Base-by-base conservation (phyloP, 1,284 basidiomycete genomes). In the Cryptococcus sp. region DNA sequence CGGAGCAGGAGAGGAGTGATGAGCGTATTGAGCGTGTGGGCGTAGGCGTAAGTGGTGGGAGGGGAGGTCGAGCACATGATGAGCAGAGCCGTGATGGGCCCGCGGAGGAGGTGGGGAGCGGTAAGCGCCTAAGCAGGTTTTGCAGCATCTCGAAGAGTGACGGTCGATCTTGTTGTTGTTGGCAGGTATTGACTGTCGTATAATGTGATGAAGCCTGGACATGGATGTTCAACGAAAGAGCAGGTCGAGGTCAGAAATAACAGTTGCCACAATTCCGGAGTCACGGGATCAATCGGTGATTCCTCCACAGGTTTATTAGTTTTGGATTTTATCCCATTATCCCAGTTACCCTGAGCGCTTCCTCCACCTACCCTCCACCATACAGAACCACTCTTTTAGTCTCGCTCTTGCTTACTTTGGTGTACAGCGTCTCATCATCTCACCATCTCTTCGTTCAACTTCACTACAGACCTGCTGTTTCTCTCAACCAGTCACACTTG, bases 41-140 rank as follows among this genome's bases (percentile, higher is more conserved):
- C 25, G 25, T 25, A 25, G 57, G 54, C 4, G 60, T 55, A 15
- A 52, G 57, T 27, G 44, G 49, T 47, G 55, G 50, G 35, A 35
- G 50, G 27, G 47, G 51, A 5, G 31, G 54, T n/a, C 54, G 56
- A 27, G 53, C 58, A 49, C 61, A 62, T 44, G 63, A 54, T 8
- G 65, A 65, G 42, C 61, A 66, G 47, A 53, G 50, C 42, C 65
- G 47, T 10, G 50, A 48, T 31, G 61, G 41, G 17, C 51, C 47
- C 5, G 54, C 47, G 20, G 40, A 38, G 22, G 47, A 23, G 13
- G 15, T 23, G 23, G 54, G n/a, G 31, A 47, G 40, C 19, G 60
- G 57, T 46, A 60, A 17, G 8, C 62, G 51, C 44, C 47, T 38
- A 1, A 60, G 53, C 25, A 60, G 22, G 2, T 51, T 22, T 17